Conservation (phyloP, 2,329 filamentous ascomycete genomes). For the Whalleya microplaca region DNA sequence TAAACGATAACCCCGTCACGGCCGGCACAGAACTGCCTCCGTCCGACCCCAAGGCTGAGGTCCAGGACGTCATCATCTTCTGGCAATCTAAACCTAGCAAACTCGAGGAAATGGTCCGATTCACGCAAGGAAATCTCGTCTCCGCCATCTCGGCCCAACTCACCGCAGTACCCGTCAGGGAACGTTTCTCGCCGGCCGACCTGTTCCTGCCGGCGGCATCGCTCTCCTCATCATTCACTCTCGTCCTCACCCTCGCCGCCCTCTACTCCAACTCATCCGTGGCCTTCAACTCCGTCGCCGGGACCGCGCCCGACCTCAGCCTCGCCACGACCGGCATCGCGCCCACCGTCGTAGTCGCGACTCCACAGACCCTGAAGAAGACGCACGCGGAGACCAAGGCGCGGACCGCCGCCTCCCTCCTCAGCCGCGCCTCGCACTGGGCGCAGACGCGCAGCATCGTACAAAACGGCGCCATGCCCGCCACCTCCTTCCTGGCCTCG, state of each 20-base stretch:
- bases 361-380: slow-evolving; percentile 71
- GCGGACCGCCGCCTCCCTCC: slow-evolving; percentile 61
- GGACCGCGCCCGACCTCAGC: slow-evolving; percentile 69
- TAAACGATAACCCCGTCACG: slow-evolving; percentile 68
- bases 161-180: slow-evolving; percentile 72
- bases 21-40: slow-evolving; percentile 67
- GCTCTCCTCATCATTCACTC: slow-evolving; percentile 76
- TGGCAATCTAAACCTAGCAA: slow-evolving; percentile 61
- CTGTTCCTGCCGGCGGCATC: slow-evolving; percentile 84
- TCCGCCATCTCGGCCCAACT: slow-evolving; percentile 81
- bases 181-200: slow-evolving; percentile 75
- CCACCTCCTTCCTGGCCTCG: slow-evolving; percentile 63
- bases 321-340: slow-evolving; percentile 74
- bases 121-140: slow-evolving; percentile 83
- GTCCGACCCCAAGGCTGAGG: slow-evolving; percentile 56
- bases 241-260: slow-evolving; percentile 79
- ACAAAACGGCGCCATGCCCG: slow-evolving; percentile 74
- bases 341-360: slow-evolving; percentile 82
- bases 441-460: slow-evolving; percentile 71
- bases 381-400: slow-evolving; percentile 66
- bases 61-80: slow-evolving; percentile 66
- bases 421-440: slow-evolving; percentile 72
- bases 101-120: slow-evolving; percentile 74
- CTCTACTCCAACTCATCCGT: slow-evolving; percentile 84
- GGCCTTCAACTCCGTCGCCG: slow-evolving; percentile 86